Base-by-base conservation (phyloP, 2,329 filamentous ascomycete genomes). In the Acephala macrosclerotiorum region DNA sequence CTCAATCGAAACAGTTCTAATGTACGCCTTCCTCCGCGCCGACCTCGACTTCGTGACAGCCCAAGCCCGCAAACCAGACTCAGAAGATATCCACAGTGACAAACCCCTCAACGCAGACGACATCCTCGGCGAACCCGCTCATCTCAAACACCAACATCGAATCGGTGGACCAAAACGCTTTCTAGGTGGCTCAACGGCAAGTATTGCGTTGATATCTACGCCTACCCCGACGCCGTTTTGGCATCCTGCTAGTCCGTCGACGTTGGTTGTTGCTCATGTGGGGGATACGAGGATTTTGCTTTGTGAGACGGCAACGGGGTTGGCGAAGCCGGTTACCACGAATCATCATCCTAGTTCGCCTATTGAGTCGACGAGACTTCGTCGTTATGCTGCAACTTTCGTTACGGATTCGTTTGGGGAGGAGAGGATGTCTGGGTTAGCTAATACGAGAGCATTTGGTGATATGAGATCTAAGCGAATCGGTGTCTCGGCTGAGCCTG, bases 391-490 rank as follows among this genome's bases (percentile, higher is more conserved):
- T 1, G 88, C 91, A 35, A 90, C 91, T 2, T 95, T 98, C 76
- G 91, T 97, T 20, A 96, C 95, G 0, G 96, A 99, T 80, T 96
- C 93, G 38, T 99, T 99, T 77, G 96, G 96, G 75, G 96, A 99
- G 80, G 94, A 98, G 80, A 93, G 96, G 72, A 96, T 99, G 78
- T 90, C 90, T 16, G 95, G 96, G 0, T 85, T 99, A 0, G 96
- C 96, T 72, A 99, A 99, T 80, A 96, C 93, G 36, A 91, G 96
- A 35, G 87, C 96, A 3, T 98, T 99, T 76, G 96, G 96, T 29
- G 96, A 99, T 80, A 93, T 97, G 80, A 86, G 87, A 38, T 92
- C 89, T 64, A 99, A 99, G 80, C 91, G 95, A 61, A 90, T 98
- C 60, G 96, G 96, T 33, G 95, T 99, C 14, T 94, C 91, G 3